phyloP scores from a whole-genome alignment of 495 filamentous ascomycete species.

The Aspergillus campestris region DNA sequence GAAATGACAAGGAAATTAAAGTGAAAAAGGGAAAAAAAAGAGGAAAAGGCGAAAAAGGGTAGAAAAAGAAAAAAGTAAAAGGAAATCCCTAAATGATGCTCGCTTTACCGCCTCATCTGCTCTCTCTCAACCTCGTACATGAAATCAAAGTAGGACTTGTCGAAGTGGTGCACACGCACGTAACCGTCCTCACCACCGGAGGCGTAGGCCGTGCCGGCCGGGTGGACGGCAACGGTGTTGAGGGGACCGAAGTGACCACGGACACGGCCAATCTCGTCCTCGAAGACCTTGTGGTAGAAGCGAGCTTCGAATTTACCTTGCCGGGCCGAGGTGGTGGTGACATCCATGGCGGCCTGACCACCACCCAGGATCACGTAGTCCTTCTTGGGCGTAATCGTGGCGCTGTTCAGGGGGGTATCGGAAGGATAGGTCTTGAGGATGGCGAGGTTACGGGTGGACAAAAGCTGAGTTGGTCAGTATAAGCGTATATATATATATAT shows the following conservation, averaged over 20 bases:
- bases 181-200: conserved; percentile 97
- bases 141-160: conserved; percentile 97
- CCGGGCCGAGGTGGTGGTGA: conserved; percentile 86
- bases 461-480: conserved; percentile 45
- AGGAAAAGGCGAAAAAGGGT: neutral
- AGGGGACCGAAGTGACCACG: conserved; percentile 94
- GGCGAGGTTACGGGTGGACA: conserved; percentile 74
- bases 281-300: conserved; percentile 98
- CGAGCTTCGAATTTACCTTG: conserved; percentile 98
- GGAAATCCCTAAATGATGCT: conserved; percentile 7
- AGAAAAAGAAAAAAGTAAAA: conserved; percentile 7
- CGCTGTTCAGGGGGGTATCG: conserved; percentile 96
- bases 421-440: conserved; percentile 84
- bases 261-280: conserved; percentile 96
- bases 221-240: conserved; percentile 83
- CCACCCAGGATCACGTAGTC: conserved; percentile 95
- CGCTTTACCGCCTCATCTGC: conserved; percentile 37
- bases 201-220: conserved; percentile 81
- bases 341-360: conserved; percentile 97
- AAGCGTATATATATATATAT: too few relatives aligned
- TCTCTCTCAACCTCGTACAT: conserved; percentile 93
- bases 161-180: conserved; percentile 96
- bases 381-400: conserved; percentile 86
- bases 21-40: conserved; percentile 1
- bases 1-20: conserved; percentile 6